Evolutionary conservation across 441 rosid species (phyloP), one percentile per base, ranked within the genome.

Genomic region (Breynia disticha): DNA sequence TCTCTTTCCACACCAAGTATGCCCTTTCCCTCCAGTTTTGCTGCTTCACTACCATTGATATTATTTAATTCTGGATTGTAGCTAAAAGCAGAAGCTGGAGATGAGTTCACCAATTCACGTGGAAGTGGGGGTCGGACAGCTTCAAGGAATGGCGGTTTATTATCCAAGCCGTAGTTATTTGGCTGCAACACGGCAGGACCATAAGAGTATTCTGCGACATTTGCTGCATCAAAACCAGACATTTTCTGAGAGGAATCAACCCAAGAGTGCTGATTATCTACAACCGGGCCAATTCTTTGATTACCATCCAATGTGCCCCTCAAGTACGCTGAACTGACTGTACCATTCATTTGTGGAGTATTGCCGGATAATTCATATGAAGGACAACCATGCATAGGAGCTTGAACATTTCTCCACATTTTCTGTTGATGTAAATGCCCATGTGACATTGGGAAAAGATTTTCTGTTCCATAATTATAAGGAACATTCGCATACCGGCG

Each of bases 321-420:
- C 57, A 76, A 63, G 66, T 64, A 61, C 56, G 61, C 64, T 48
- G 79, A 76, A 61, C 72, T 83, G 58, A 64, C 71, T 18, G 84
- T 55, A 57, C 80, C 88, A 63, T 82, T 88, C 46, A 72, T 57
- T 54, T 68, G 91, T 57, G 72, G 60, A 37, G 83, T 69, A 42
- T 81, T 60, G 53, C 65, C 48, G 19, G 86, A 71, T 46, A 70
- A 55, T 55, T 80, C 90, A 63, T 61, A 61, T 50, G 86, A 60
- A 54, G 85, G 72, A 66, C 75, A 61, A 39, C 83, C 84, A 61
- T 65, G 76, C 38, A 61, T 55, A 11, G 79, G 80, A 65, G 69
- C 84, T 56, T 76, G 79, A 67, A 52, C 64, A 62, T 88, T 82
- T 76, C 82, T 80, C 98, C 96, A 75, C 38, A 73, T 56, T 51